phyloP scores from a whole-genome alignment of 2,329 filamentous ascomycete genomes.

The Madurella mycetomatis region DNA sequence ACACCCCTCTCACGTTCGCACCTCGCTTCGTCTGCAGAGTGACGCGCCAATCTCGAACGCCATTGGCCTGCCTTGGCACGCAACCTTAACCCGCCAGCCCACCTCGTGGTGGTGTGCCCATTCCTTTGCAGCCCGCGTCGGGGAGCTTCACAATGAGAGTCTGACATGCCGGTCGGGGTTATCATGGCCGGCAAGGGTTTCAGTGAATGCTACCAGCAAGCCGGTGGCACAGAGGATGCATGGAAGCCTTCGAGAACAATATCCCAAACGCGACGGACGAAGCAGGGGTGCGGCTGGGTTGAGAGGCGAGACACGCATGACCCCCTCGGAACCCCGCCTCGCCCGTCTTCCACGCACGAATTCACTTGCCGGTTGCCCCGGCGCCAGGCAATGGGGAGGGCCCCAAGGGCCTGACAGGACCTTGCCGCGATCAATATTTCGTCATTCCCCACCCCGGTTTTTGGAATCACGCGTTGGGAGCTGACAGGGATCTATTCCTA shows the following conservation, averaged over 20 bases:
- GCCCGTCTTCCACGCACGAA: neutral
- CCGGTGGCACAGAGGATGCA: slow-evolving; percentile 12
- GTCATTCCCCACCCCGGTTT: neutral
- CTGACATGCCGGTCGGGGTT: slow-evolving; percentile 14
- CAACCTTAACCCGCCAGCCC: slow-evolving; percentile 4
- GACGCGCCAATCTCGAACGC: neutral
- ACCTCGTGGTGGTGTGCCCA: slow-evolving; percentile 7
- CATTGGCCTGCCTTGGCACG: slow-evolving; percentile 7
- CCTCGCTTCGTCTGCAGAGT: neutral
- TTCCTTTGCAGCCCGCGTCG: slow-evolving; percentile 6
- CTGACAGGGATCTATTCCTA: slow-evolving; percentile 6
- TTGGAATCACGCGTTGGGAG: neutral
- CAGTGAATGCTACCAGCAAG: slow-evolving; percentile 7
- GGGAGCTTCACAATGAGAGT: slow-evolving; percentile 7
- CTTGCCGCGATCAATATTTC: slow-evolving; percentile 4
- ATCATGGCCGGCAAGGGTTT: slow-evolving; percentile 13
- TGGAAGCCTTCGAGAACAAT: slow-evolving; percentile 23
- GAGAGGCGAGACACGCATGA: neutral
- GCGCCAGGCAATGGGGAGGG: neutral
- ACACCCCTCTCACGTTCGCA: slow-evolving; percentile 3
- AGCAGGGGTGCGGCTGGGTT: slow-evolving; percentile 20
- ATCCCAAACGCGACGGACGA: neutral
- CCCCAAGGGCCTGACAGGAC: neutral
- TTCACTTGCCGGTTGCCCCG: slow-evolving; percentile 4
- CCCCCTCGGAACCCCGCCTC: neutral